Evolutionary conservation across 1,284 basidiomycete genomes (phyloP), one percentile per base, ranked within the genome.

Genomic region (Bjerkandera adusta): DNA sequence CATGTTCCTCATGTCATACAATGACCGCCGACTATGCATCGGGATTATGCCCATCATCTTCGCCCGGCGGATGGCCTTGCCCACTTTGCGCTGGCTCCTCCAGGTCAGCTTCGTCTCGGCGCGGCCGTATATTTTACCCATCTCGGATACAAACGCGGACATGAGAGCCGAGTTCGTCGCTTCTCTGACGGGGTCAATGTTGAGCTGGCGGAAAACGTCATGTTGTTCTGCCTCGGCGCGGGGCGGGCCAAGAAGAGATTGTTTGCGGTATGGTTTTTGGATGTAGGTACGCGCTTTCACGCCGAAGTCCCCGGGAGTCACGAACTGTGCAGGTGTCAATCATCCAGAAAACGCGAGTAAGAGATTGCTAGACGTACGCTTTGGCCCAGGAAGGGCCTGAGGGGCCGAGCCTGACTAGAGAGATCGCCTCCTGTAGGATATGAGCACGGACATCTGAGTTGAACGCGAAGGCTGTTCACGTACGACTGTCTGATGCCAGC

Each of bases 1-100:
- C n/a, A n/a, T n/a, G n/a, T n/a, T n/a, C n/a, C n/a, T n/a, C n/a
- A n/a, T n/a, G n/a, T n/a, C n/a, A n/a, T 24, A 24, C 7, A 43
- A 32, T 2, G 30, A 6, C 13, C 41, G 41, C 30, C 32, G 16
- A 13, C 30, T 34, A 58, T 83, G 75, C 35, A 79, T 62, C 3
- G 91, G 88, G 51, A 97, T 80, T 50, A 95, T 64, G 37, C 95
- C 95, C 88, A 97, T 95, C 73, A 87, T 89, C 67, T 91, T 90
- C 44, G 96, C 91, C 47, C 96, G 76, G 47, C 91, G 81, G 49
- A 98, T 88, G 30, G 95, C 90, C 69, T 95, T 95, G 37, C 84
- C 89, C 3, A 97, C 61, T 52, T 75, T 74, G 36, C 92, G 76
- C 67, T 98, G 95, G 53, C 73, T 89, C 65, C 83, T 85, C 67